Percentiles rank a stretch among this genome's conserved stretches.
phyloP scores from a whole-genome alignment of 176 grass and related monocot species.

The Themeda triandra region DNA sequence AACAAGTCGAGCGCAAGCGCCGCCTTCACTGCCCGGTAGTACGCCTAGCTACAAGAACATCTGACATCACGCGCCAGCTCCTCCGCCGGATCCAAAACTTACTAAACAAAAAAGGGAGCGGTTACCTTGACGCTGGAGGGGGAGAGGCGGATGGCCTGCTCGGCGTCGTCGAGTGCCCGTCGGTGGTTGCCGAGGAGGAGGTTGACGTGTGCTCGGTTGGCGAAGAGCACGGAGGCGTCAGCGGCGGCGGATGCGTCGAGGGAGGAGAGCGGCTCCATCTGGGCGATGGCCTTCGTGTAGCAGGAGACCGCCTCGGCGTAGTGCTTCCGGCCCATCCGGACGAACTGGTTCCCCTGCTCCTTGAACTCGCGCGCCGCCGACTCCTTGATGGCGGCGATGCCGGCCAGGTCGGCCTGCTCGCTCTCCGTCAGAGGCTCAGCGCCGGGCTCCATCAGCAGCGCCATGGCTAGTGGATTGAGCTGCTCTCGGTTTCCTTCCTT shows the following conservation, averaged over 20 bases:
- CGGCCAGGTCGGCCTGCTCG: constrained; percentile 74
- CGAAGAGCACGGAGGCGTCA: constrained; percentile 75
- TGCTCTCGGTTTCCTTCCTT: not conserved
- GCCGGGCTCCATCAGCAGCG: constrained; percentile 76
- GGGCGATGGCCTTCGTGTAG: constrained; percentile 89
- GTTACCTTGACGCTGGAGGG: constrained; percentile 77
- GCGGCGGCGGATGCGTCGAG: constrained; percentile 5
- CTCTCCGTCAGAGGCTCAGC: constrained; percentile 54
- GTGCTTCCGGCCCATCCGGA: constrained; percentile 77
- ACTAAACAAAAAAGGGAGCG: not conserved
- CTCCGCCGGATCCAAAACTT: constrained; percentile 3
- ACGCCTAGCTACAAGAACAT: constrained; percentile 61
- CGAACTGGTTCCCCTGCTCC: constrained; percentile 78
- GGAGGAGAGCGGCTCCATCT: constrained; percentile 38
- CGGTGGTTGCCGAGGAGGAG: constrained; percentile 85
- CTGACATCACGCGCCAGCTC: not conserved
- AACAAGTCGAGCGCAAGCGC: constrained; percentile 64
- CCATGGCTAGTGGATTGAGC: constrained; percentile 30
- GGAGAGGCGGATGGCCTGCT: constrained; percentile 59
- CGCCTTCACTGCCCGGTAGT: constrained; percentile 83
- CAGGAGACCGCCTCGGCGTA: constrained; percentile 74
- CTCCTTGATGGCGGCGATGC: constrained; percentile 80
- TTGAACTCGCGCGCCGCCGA: constrained; percentile 70
- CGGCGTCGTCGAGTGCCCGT: constrained; percentile 60
- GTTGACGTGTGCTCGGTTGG: constrained; percentile 85